Conservation (phyloP, 2,329 filamentous ascomycete species). For the Cladophialophora carrionii region DNA sequence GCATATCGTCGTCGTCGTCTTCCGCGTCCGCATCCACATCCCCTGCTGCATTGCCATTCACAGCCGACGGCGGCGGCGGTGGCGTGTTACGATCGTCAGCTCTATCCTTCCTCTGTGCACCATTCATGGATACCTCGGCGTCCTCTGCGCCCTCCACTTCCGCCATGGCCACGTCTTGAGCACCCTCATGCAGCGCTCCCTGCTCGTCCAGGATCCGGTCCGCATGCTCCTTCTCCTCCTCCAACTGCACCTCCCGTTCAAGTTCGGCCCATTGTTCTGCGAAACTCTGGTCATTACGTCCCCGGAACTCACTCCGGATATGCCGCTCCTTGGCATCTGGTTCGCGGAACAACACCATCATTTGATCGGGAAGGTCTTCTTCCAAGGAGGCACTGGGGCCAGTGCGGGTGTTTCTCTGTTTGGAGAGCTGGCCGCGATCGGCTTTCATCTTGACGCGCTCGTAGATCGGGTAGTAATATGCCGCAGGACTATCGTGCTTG, state of each 20-base stretch:
- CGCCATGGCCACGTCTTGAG: constrained; percentile 34
- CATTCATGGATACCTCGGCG: constrained; percentile 21
- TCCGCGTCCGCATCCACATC: constrained; percentile 21
- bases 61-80: constrained; percentile 3
- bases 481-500: constrained; percentile 52
- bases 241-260: constrained; percentile 21
- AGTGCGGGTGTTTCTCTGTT: constrained; percentile 43
- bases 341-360: constrained; percentile 57
- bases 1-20: constrained; percentile 34
- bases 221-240: constrained; percentile 36
- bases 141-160: constrained; percentile 33
- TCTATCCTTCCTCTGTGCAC: constrained; percentile 24
- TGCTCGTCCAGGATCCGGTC: constrained; percentile 37
- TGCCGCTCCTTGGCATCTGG: constrained; percentile 43
- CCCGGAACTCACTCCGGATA: constrained; percentile 48
- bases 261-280: constrained; percentile 39
- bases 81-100: constrained; percentile 12
- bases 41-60: constrained; percentile 5
- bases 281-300: constrained; percentile 52
- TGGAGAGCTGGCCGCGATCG: constrained; percentile 46
- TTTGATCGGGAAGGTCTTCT: constrained; percentile 51
- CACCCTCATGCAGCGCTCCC: constrained; percentile 29
- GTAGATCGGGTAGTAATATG: constrained; percentile 64
- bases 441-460: constrained; percentile 53
- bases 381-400: constrained; percentile 44